Percentiles rank a stretch among this genome's conserved stretches.
Evolutionary conservation across 176 grass and related monocot species (phyloP).

Genomic region (Dactylis glomerata): DNA sequence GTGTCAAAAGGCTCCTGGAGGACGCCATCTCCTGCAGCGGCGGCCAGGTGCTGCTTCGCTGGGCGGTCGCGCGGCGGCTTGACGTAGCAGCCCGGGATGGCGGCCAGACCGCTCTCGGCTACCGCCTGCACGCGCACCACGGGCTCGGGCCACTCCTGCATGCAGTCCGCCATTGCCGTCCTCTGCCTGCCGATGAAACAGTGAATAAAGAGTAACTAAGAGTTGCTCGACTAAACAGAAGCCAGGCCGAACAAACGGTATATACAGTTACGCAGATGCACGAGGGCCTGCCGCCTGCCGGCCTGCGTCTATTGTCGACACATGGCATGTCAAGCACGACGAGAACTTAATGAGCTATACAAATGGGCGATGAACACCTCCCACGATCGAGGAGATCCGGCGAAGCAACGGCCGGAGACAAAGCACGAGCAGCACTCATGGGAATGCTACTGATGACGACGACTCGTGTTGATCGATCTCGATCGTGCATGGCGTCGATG

Average conservation of each 20-base stretch:
- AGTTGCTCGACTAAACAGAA: background rate
- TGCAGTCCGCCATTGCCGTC: constrained; percentile 33
- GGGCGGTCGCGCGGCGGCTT: constrained; percentile 71
- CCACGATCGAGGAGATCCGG: background rate
- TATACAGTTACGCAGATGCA: background rate
- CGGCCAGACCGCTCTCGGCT: constrained; percentile 58
- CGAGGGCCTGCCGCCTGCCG: too few relatives aligned
- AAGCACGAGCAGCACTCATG: background rate
- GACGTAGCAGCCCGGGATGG: constrained; percentile 68
- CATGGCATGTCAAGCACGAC: background rate
- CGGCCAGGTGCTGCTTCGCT: background rate
- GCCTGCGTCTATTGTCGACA: background rate
- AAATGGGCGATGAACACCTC: background rate
- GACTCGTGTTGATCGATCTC: background rate
- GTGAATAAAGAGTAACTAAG: background rate
- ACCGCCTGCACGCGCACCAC: constrained; percentile 74
- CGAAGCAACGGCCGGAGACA: constrained; percentile 11
- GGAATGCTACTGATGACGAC: background rate
- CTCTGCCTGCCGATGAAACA: constrained; percentile 16
- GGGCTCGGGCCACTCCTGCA: constrained; percentile 74
- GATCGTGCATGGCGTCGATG: background rate
- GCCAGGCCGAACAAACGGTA: background rate
- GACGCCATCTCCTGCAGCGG: background rate
- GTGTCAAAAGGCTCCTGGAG: background rate
- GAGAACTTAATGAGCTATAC: background rate